Evolutionary conservation across 257 asterid species (phyloP), one percentile per base, ranked within the genome.

Genomic region (Solanum boliviense): DNA sequence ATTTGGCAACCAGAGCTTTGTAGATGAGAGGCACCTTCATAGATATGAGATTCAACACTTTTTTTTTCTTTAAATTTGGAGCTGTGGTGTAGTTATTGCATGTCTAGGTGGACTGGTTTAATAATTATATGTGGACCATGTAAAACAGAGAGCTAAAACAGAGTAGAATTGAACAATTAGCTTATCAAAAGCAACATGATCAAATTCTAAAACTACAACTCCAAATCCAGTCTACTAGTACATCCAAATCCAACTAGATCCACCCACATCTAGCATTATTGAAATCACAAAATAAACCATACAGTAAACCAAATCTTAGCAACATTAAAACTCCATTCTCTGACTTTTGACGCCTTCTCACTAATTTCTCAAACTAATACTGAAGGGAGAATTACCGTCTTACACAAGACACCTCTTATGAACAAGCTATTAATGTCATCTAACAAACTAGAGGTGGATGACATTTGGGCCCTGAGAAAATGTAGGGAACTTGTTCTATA

Each of bases 21-120:
- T 36, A 36, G 38, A 36, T 36, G 38, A 36, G 38, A 36, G 38
- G 38, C 38, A 36, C 38, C 38, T 36, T 36, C 38, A 36, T 36
- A 36, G 90, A 89, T 89, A 89, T 60, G 89, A 89, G 90, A 87
- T 86, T 35, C 12, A 48, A 35, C 31, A 23, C 38, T 32, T 58
- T 58, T 36, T 18, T 56, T 44, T 4, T 58, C 31, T 25, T 31
- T 29, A 36, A 62, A 39, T 39, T 62, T 65, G 13, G 52, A 79
- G 38, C 16, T 35, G n/a, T n/a, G 44, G 38, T 6, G 16, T 20
- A 35, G 5, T n/a, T 58, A 36, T 81, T 6, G 73, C 83, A 75
- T 34, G 20, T 5, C 8, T 58, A 29, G 68, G 21, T 35, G 79
- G 27, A 58, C 21, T 65, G 20, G 31, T 52, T 36, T 38, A 7